Base-by-base conservation (phyloP, 2,329 filamentous ascomycete genomes). In the Aureobasidium sp. region DNA sequence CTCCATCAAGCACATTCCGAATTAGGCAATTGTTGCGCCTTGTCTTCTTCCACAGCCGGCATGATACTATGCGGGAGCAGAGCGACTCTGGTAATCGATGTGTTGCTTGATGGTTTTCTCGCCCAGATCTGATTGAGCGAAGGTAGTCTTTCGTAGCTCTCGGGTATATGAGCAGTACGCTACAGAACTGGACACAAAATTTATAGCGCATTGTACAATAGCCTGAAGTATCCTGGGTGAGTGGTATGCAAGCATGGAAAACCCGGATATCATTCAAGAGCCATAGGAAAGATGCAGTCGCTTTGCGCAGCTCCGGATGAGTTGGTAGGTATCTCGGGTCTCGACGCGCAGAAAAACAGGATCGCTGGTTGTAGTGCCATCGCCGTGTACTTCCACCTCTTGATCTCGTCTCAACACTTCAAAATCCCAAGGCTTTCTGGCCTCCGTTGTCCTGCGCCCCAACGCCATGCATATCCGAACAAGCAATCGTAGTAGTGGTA, bases 381-480 rank as follows among this genome's bases (percentile, higher is more conserved):
- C 9, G 33, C 23, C 25, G 31, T 29, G 27, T 21, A 25, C 15
- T 55, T 35, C 27, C 51, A 17, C 51, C 40, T 57, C 53, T 35
- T 45, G 29, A 13, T 25, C 25, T 38, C 23, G 19, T 53, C 35
- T 29, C 21, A 40, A 40, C 21, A 45, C 55, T 31, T 46, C 27
- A 37, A 49, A 49, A 58, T 58, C 43, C 55, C 40, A 57, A 21
- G 29, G 53, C 40, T n/a, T 35, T 25, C 29, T 46, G 13, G 40
- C 53, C 40, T 57, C 27, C 11, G 31, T 27, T 23, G 3, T 23
- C 27, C 38, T 57, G 38, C 53, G 42, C 55, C 55, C 42, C 15
- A 58, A 58, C 55, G 55, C 55, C 43, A 58, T 58, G 55, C 55
- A 49, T 33, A 31, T 27, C 43, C 38, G 29, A 46, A 46, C 21